These are phyloP conservation scores for Aspergillus latus DNA, from an alignment of 2,329 filamentous ascomycete species.

Conservation along the genomic window DNA sequence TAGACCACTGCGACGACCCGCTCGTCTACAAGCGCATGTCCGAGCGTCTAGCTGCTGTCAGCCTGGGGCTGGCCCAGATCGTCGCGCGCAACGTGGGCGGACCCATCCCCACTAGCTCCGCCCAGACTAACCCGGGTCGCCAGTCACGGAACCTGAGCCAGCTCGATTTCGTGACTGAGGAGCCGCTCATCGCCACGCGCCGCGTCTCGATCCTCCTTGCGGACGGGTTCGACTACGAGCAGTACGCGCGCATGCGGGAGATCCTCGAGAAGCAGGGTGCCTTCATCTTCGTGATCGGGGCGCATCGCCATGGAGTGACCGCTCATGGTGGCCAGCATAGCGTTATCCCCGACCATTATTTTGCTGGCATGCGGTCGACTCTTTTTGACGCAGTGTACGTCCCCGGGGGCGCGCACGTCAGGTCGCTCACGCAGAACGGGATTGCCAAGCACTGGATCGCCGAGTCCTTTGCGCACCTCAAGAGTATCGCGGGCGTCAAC, in stretches of 20 bases:
- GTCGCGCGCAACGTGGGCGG: conserved; percentile 74
- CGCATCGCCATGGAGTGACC: conserved; percentile 54
- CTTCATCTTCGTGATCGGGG: conserved; percentile 70
- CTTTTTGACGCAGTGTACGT: conserved; percentile 80
- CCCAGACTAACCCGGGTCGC: conserved; percentile 66
- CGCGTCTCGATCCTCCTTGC: conserved; percentile 74
- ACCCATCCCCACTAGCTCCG: conserved; percentile 53
- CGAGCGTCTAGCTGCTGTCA: conserved; percentile 66
- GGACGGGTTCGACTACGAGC: conserved; percentile 68
- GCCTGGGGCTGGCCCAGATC: conserved; percentile 65
- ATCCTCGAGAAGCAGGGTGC: conserved; percentile 40
- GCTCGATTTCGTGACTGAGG: conserved; percentile 62
- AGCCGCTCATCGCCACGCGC: conserved; percentile 68
- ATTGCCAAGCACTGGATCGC: conserved; percentile 74
- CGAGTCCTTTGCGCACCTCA: conserved; percentile 75
- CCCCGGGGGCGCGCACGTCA: conserved; percentile 66
- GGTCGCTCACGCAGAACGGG: conserved; percentile 66
- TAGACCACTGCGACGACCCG: conserved; percentile 66
- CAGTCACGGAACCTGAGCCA: conserved; percentile 60
- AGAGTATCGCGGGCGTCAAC: background rate
- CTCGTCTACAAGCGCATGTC: conserved; percentile 73
- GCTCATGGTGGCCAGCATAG: conserved; percentile 18
- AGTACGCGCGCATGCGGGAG: conserved; percentile 15
- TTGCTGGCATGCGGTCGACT: conserved; percentile 72
- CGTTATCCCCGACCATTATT: conserved; percentile 70